These are phyloP conservation scores for Sophora flavescens DNA, from an alignment of 306 rosid species.

Conservation along the genomic window DNA sequence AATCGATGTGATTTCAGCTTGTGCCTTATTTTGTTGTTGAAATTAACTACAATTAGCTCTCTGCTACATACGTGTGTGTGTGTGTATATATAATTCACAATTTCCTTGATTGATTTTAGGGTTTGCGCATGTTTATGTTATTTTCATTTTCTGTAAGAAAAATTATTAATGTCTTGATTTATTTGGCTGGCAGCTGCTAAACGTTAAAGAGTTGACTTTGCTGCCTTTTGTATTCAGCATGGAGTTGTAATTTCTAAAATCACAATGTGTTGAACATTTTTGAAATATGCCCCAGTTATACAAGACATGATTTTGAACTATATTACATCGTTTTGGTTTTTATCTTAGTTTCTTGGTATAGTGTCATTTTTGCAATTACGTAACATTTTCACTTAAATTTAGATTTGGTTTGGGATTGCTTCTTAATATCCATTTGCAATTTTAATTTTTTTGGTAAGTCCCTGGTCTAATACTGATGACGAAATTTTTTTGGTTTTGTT, in stretches of 20 bases:
- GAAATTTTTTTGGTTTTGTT: too few relatives aligned
- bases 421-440: too few relatives aligned
- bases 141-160: background rate
- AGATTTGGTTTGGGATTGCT: too few relatives aligned
- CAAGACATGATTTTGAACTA: background rate
- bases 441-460: too few relatives aligned
- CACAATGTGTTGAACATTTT: background rate
- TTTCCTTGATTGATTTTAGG: background rate
- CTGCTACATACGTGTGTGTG: too few relatives aligned
- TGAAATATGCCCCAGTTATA: background rate
- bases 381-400: too few relatives aligned
- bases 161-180: background rate
- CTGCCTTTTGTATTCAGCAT: background rate
- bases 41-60: too few relatives aligned
- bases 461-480: too few relatives aligned
- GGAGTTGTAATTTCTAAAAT: background rate
- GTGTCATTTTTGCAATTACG: too few relatives aligned
- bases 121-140: background rate
- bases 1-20: background rate
- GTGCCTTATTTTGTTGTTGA: background rate
- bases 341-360: too few relatives aligned
- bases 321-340: background rate
- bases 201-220: background rate
- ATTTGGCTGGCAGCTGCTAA: background rate
- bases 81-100: background rate